A percentile compares a stretch with the other conserved stretches of the same genome.
Conservation (phyloP, 371 early-diverging fungal genomes). For the Actinomortierella ambigua region DNA sequence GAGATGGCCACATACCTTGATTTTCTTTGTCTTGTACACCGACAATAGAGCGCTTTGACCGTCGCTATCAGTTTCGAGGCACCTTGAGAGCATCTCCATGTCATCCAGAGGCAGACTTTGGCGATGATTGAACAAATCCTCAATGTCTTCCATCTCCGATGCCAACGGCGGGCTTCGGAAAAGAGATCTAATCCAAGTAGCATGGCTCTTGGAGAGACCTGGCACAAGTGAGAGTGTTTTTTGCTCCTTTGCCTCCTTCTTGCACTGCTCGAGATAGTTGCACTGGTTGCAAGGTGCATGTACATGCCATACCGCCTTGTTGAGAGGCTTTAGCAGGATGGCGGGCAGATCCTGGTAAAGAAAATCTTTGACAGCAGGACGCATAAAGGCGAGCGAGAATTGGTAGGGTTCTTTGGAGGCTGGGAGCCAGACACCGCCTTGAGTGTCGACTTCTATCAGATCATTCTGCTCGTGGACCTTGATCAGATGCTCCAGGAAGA, state of each 20-base stretch:
- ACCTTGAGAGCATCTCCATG: conserved; percentile 3
- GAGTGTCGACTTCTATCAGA: conserved; percentile 46
- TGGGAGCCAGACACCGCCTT: conserved; percentile 57
- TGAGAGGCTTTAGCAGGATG: conserved; percentile 31
- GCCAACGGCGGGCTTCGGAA: conserved; percentile 4
- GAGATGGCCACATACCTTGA: conserved; percentile 18
- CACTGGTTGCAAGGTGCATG: conserved; percentile 52
- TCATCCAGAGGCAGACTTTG: conserved; percentile 1
- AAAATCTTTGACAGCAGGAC: conserved; percentile 50
- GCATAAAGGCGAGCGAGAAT: conserved; percentile 53
- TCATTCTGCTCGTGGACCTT: conserved; percentile 44
- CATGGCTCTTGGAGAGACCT: conserved; percentile 33
- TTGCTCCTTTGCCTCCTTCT: conserved; percentile 46
- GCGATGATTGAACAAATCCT: conserved; percentile 46
- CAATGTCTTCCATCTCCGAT: conserved; percentile 47
- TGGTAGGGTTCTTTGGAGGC: conserved; percentile 34
- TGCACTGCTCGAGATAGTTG: conserved; percentile 47
- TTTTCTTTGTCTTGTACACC: conserved; percentile 4
- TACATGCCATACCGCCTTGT: conserved; percentile 49
- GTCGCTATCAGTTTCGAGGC: conserved; percentile 7
- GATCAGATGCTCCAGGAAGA: conserved; percentile 50
- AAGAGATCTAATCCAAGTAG: conserved; percentile 18
- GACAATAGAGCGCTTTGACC: conserved; percentile 17
- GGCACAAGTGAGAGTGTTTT: conserved; percentile 46
- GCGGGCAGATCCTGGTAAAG: conserved; percentile 44